Evolutionary conservation across 2,329 filamentous ascomycete genomes (phyloP).

Genomic region (Fusarium xyrophilum): DNA sequence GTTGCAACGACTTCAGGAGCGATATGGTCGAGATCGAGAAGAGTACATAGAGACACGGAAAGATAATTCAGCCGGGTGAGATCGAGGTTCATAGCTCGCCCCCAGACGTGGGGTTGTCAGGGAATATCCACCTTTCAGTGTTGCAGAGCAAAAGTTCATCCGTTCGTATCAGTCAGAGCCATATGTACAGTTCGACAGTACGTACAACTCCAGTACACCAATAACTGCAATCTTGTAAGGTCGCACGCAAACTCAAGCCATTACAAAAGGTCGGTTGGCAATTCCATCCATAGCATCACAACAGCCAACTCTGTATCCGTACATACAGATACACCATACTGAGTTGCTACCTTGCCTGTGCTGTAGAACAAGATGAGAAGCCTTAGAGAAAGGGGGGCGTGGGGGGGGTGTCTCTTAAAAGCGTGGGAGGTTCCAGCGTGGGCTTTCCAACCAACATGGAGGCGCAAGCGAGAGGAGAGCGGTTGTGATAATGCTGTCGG

Average conservation of each 20-base stretch:
- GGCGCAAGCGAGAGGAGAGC: slow-evolving; percentile 23
- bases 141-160: slow-evolving; percentile 3
- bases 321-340: neutral
- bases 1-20: neutral
- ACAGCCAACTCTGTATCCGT: neutral
- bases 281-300: slow-evolving; percentile 13
- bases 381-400: slow-evolving; percentile 26
- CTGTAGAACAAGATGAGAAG: slow-evolving; percentile 25
- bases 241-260: slow-evolving; percentile 13
- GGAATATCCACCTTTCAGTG: slow-evolving; percentile 1
- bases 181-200: neutral
- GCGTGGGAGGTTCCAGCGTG: slow-evolving; percentile 29
- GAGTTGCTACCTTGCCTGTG: neutral
- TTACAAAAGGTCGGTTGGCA: slow-evolving; percentile 12
- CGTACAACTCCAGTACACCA: neutral
- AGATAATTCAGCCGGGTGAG: neutral
- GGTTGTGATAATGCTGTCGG: slow-evolving; percentile 14
- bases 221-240: neutral
- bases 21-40: neutral
- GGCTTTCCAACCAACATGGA: slow-evolving; percentile 23
- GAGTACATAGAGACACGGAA: neutral
- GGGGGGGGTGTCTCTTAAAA: slow-evolving; percentile 34
- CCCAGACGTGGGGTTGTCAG: slow-evolving; percentile 20
- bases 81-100: neutral
- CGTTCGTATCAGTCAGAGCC: slow-evolving; percentile 23